Evolutionary conservation across 169 alveolate species (phyloP), one percentile per base, ranked within the genome.

Genomic region (Cryptosporidium sp.): DNA sequence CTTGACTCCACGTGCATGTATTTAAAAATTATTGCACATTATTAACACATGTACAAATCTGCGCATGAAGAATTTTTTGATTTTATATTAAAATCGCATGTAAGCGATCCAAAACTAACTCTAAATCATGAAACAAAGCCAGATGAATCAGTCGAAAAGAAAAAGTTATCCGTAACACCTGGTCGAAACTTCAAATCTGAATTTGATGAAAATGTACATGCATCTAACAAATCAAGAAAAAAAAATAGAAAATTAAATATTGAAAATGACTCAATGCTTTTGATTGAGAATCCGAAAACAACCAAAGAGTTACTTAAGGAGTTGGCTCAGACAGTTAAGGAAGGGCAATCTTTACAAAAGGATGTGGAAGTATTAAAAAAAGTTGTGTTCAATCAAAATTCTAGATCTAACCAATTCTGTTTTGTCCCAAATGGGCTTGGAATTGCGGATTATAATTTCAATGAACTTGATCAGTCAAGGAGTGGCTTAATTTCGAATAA

Each of bases 1-100:
- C 62, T 67, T 80, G 89, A 80, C 89, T 80, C 89, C 89, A 80
- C 89, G 89, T 80, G 89, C 74, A 80, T 65, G 75, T 80, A 48
- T 65, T 14, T 37, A 65, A 59, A 62, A 33, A 50, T 37, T 21
- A 59, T 51, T 55, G 31, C 59, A 55, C 5, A 62, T 23, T 80
- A 31, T 55, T 43, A 35, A 80, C 80, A 59, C 55, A 80, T 80
- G 89, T 80, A 80, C 67, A 80, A 65, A 62, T 80, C 89, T 26
- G 89, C 89, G 50, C 89, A 80, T 80, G 89, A 65, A 12, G 74
- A 80, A 33, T 80, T 80, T 65, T 80, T 80, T 80, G 89, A 80
- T 80, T 80, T 39, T 65, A 59, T 80, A 29, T 48, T 80, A 23
- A 80, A 80, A 48, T 80, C 89, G 3, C 89, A 80, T 50, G 14